Percentiles rank a stretch among this genome's conserved stretches.
These are phyloP conservation scores for Aspergillus amoenus DNA, from an alignment of 2,329 filamentous ascomycete genomes.

Conservation along the genomic window DNA sequence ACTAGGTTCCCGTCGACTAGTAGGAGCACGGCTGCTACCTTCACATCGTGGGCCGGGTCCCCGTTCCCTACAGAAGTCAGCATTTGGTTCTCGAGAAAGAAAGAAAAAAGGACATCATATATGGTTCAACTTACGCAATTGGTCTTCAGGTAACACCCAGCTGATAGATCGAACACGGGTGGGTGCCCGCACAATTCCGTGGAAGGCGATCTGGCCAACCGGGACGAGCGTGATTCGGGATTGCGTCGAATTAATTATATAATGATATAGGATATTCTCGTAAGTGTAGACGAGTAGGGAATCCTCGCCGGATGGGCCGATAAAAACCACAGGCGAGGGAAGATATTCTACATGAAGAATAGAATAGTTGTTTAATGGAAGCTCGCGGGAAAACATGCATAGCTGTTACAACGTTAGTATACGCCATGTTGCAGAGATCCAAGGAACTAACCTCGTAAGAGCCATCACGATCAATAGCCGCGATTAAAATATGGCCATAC, in stretches of 20 bases:
- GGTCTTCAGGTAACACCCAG: constrained; percentile 91
- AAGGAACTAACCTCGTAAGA: constrained; percentile 63
- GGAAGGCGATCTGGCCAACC: constrained; percentile 96
- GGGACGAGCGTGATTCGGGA: constrained; percentile 77
- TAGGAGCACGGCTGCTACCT: constrained; percentile 88
- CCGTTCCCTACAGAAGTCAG: constrained; percentile 61
- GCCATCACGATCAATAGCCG: constrained; percentile 82
- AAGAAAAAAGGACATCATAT: neutral
- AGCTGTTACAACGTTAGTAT: constrained; percentile 48
- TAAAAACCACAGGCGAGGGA: constrained; percentile 81
- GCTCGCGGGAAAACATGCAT: constrained; percentile 88
- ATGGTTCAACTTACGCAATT: constrained; percentile 60
- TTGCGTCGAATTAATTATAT: constrained; percentile 73
- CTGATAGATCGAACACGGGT: constrained; percentile 88
- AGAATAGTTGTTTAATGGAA: constrained; percentile 69
- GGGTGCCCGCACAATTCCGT: constrained; percentile 92
- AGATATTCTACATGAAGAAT: constrained; percentile 75
- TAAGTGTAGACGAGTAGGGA: constrained; percentile 96
- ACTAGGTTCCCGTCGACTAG: constrained; percentile 98
- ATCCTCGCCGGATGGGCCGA: constrained; percentile 87
- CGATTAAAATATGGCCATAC: constrained; percentile 93
- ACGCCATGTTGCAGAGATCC: neutral
- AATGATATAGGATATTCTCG: constrained; percentile 94
- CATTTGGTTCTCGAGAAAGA: neutral
- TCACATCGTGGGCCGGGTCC: constrained; percentile 93